Percentiles rank a stretch among this genome's conserved stretches.
Evolutionary conservation across 2,329 filamentous ascomycete genomes (phyloP).

Genomic region (Verruconis gallopava): DNA sequence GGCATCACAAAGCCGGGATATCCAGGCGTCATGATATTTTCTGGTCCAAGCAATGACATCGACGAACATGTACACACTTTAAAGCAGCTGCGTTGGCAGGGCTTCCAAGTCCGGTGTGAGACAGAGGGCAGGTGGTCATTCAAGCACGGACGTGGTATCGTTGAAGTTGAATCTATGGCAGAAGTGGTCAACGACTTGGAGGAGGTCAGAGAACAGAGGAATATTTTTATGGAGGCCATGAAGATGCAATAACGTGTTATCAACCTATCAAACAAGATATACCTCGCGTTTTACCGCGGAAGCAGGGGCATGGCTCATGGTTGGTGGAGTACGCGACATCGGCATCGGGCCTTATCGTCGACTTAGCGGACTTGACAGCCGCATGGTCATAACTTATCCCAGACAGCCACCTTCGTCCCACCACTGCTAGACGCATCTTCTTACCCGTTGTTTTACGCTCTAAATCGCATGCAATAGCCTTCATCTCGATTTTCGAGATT

Average conservation of each 20-base stretch:
- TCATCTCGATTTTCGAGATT: too few species aligned
- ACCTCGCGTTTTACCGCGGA: too few species aligned
- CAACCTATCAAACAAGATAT: too few species aligned
- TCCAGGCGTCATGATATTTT: conserved; percentile 32
- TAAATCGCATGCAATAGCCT: too few species aligned
- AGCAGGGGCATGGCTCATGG: too few species aligned
- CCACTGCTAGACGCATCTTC: too few species aligned
- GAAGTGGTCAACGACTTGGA: conserved; percentile 28
- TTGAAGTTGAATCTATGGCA: conserved; percentile 32
- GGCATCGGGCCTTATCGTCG: background rate
- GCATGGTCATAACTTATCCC: too few species aligned
- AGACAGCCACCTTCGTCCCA: too few species aligned
- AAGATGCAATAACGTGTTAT: conserved; percentile 4
- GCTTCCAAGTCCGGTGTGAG: conserved; percentile 33
- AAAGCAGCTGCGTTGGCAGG: conserved; percentile 32
- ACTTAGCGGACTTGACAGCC: background rate
- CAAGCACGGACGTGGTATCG: conserved; percentile 25
- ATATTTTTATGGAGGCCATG: conserved; percentile 3
- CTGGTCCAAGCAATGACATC: conserved; percentile 25
- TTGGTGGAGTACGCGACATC: too few species aligned
- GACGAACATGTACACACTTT: conserved; percentile 29
- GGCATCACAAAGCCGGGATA: conserved; percentile 35
- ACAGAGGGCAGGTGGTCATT: conserved; percentile 27
- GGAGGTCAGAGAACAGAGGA: conserved; percentile 13
- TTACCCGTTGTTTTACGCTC: too few species aligned